These are phyloP conservation scores for Tetrahymena thermophila DNA, from an alignment of 73 alveolate genomes.

Conservation along the genomic window DNA sequence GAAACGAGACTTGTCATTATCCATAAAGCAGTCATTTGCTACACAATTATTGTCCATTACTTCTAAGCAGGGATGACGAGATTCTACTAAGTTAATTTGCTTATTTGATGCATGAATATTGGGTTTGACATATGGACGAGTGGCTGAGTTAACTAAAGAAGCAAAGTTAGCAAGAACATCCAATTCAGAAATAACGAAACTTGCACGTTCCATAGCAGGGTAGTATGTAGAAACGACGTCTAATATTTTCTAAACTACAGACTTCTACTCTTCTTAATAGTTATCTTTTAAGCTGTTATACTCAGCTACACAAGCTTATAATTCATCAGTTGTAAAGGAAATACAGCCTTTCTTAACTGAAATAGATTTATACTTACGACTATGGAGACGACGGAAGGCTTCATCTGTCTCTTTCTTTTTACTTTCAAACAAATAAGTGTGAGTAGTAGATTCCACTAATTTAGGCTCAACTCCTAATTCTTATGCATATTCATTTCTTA, in stretches of 20 bases:
- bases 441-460: constrained; percentile 54
- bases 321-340: constrained; percentile 59
- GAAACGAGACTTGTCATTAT: constrained; percentile 60
- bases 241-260: constrained; percentile 61
- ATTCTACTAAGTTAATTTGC: constrained; percentile 48
- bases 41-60: constrained; percentile 50
- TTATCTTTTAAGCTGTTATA: constrained; percentile 49
- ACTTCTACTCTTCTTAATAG: constrained; percentile 47
- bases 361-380: constrained; percentile 51
- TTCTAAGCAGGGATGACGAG: constrained; percentile 78
- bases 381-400: constrained; percentile 50
- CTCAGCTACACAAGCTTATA: constrained; percentile 55
- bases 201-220: constrained; percentile 59
- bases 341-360: constrained; percentile 65
- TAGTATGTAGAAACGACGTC: constrained; percentile 68
- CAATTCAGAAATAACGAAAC: constrained; percentile 48
- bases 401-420: constrained; percentile 72
- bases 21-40: constrained; percentile 41
- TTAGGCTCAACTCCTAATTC: constrained; percentile 53
- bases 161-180: constrained; percentile 80
- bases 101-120: constrained; percentile 6
- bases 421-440: constrained; percentile 65
- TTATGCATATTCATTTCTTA: constrained; percentile 48
- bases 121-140: constrained; percentile 53
- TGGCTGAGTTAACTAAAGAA: constrained; percentile 43